Evolutionary conservation across 2,329 filamentous ascomycete species (phyloP), one percentile per base, ranked within the genome.

Genomic region (Ophiobolus disseminans): DNA sequence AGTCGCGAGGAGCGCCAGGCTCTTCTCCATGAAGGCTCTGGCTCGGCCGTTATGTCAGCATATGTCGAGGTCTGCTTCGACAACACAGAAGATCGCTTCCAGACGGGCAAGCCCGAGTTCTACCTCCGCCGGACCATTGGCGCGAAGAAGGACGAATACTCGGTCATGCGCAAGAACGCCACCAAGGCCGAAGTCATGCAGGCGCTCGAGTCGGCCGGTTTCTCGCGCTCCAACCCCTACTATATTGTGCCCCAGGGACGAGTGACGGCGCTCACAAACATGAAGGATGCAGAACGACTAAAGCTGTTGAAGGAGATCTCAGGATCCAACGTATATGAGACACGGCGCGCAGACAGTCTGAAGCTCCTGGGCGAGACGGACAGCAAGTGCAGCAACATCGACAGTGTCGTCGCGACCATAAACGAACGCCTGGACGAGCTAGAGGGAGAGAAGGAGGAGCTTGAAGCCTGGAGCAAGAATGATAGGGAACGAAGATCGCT

Each of bases 41-140:
- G 94, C 26, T 96, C 93, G 3, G 94, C 94, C 13, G 93, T 99
- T 66, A 96, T 97, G 90, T 96, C 92, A 38, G 95, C 94, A n/a
- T 99, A 97, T 66, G 95, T 99, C 50, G 94, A 99, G 76, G 90
- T 99, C 66, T 96, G 97, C 60, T 99, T 99, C 74, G 94, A 99
- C 81, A 99, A 99, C 72, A 90, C 85, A 64, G 93, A 99, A 72
- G 91, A 95, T 63, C 90, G 94, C 63, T 97, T 99, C 68, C 91
- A 91, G 26, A 97, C 91, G 8, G 90, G 90, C 61, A 94, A 91
- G 69, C 88, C 91, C 51, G 93, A 99, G 72, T 85, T 97, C 38
- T 87, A 94, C 32, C 79, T 99, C 49, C 89, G 95, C 54, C 89
- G 94, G 35, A 97, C 94, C 0, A 99, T 99, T 72, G 94, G 93